Base-by-base conservation (phyloP, 1,284 basidiomycete species). In the Malassezia caprae region DNA sequence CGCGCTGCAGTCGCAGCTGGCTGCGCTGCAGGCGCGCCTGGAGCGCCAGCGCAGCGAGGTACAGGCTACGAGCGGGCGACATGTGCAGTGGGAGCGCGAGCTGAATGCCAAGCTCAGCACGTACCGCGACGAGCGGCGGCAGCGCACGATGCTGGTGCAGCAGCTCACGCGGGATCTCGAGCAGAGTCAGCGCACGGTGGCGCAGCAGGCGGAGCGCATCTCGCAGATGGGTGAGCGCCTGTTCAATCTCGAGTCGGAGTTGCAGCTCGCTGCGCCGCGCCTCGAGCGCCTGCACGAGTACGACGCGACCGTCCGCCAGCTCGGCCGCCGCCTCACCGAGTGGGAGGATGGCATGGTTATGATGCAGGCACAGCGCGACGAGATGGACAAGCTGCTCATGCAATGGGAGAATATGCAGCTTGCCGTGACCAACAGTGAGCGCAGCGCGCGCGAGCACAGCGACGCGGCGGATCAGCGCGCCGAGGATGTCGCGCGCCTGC, bases 101-200 rank as follows among this genome's bases (percentile, higher is more conserved):
- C 63, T 71, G 27, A 69, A 69, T 52, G 55, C 54, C 55, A 73
- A 71, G 55, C 60, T 71, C 30, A 69, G 65, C 40, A 57, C 53
- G 13, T 69, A 67, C 51, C 64, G 70, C 27, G 67, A 69, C 30
- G 70, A 73, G 56, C 54, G 65, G n/a, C 69, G 70, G 31, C 52
- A 57, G 1, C 68, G 67, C 67, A 61, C 52, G 0, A 41, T 47
- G 31, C 68, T 71, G 46, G 51, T 58, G 10, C 43, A 61, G 1
- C 53, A 62, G 43, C 62, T 72, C 56, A 61, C 61, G 30, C 61
- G 60, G 15, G 58, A 61, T 41, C 58, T 65, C 3, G 62, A 67
- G 26, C 60, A 69, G 34, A 54, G 55, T 13, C 40, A 53, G 1
- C 60, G 58, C 7, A 56, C 35, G 2, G 60, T 61, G 40, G 23